These are phyloP conservation scores for Debaryomyces coudertii DNA, from an alignment of 1,139 yeast species.

Conservation along the genomic window DNA sequence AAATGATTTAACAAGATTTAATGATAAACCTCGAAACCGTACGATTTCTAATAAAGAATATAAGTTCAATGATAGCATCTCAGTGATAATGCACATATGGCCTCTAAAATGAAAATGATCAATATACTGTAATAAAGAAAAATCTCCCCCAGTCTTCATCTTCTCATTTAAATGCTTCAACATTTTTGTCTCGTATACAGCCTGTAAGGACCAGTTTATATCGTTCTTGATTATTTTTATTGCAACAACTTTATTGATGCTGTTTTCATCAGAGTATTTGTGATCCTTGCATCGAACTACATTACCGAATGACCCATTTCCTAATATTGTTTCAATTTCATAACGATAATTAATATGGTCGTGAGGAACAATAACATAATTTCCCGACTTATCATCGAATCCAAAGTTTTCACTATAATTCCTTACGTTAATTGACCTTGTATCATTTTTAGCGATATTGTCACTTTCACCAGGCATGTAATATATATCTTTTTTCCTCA, in stretches of 20 bases:
- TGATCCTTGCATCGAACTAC: conserved; percentile 75
- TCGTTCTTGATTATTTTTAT: conserved; percentile 78
- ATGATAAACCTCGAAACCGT: conserved; percentile 61
- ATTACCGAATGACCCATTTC: conserved; percentile 85
- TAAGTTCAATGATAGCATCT: conserved; percentile 67
- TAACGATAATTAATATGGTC: conserved; percentile 83
- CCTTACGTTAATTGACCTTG: conserved; percentile 44
- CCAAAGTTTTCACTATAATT: conserved; percentile 60
- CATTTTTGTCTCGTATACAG: conserved; percentile 75
- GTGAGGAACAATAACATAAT: conserved; percentile 56
- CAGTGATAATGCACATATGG: conserved; percentile 82
- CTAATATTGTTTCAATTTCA: conserved; percentile 61
- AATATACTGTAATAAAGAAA: conserved; percentile 55
- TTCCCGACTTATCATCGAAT: conserved; percentile 71
- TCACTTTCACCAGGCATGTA: conserved; percentile 34
- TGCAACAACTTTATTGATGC: conserved; percentile 52
- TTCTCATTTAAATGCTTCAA: conserved; percentile 48
- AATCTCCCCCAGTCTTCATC: conserved; percentile 15
- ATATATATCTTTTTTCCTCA: conserved; percentile 43
- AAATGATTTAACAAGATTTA: conserved; percentile 53
- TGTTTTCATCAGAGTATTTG: conserved; percentile 41
- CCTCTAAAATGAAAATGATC: conserved; percentile 81
- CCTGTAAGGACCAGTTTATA: conserved; percentile 75
- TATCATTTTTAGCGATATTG: conserved; percentile 16
- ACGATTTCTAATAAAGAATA: conserved; percentile 65